Base-by-base conservation (phyloP, 495 filamentous ascomycete genomes). In the Penicillium tannophilum region DNA sequence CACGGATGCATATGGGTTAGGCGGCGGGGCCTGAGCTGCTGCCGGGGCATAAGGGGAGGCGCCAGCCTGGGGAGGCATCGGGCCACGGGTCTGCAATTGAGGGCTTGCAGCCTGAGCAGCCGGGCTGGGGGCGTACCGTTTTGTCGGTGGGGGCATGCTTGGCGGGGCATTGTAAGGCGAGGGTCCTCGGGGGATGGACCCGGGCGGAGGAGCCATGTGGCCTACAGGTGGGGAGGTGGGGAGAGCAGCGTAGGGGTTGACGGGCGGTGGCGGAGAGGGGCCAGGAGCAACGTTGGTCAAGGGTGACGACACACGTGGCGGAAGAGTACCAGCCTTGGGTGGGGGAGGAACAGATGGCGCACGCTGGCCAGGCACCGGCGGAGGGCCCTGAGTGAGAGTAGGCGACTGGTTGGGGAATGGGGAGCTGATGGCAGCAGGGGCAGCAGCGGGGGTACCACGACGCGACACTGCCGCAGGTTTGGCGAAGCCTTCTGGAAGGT, bases 81-180 rank as follows among this genome's bases (percentile, higher is more conserved):
- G 66, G 28, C 64, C 69, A 54, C 80, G 77, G 24, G 66, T 53
- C 50, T 78, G 80, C 36, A 76, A 49, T 49, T 71, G 67, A 28
- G 80, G 71, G 71, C 67, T 71, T 59, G 73, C 59, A 53, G 79
- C 69, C 60, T 84, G 82, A 30, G 86, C 65, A 33, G 84, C 76
- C 48, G 92, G 91, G 59, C 86, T 87, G 14, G 94, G 94, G 14
- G 94, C 88, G 75, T 97, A 97, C 60, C 93, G 82, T 73, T 88
- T 94, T 14, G 86, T 85, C 28, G 89, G 85, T 10, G 92, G 86
- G 4, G 87, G 78, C n/a, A 82, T 83, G 52, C 85, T 73, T 7
- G 91, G 91, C 53, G 92, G 91, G 46, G 88, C 84, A 65, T 95
- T 93, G 73, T 97, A 97, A 42, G 92, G 92, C 17, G 93, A 97